Evolutionary conservation across 208 protist species (phyloP), one percentile per base, ranked within the genome.

Genomic region (Trypanosoma boissoni): DNA sequence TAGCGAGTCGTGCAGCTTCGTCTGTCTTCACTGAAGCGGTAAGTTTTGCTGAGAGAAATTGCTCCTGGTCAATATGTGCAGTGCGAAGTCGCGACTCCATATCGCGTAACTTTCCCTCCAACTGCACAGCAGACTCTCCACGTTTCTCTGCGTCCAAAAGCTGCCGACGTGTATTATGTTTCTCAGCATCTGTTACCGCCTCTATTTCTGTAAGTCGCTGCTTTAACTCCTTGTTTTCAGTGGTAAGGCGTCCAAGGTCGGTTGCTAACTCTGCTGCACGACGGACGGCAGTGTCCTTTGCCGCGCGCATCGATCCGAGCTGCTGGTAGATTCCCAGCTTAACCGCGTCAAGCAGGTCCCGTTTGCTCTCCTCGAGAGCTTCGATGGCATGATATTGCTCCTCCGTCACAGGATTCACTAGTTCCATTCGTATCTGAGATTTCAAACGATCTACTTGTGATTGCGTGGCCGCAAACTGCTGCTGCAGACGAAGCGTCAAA

Each of bases 291-390:
- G 84, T 60, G 49, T 88, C 68, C 24, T 68, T 59, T 1, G 70
- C 83, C 0, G 78, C 77, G 12, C 74, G 74, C 37, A 91, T 67
- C 0, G 80, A 68, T 23, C 78, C 79, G 3, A 95, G 37, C 51
- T 91, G 88, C 14, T 80, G 76, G 52, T 78, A 90, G 43, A 95
- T 89, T 51, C 88, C 84, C 16, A 91, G 73, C 54, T 95, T 95
- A 4, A 92, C 73, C 1, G 81, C 74, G 52, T 91, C 88, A 2
- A 95, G 66, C 10, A 95, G 48, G 58, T 95, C 88, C 0, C 88
- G 73, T 63, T 92, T 62, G 2, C 59, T 21, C 57, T 95, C 84
- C 2, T 83, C 68, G 3, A 89, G 53, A 1, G 63, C 68, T 23
- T 92, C 79, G 48, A 95, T 80, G 12, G 54, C 60, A n/a, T 66